Conservation (phyloP, 345 rosid species). For the Eucalyptus sideroxylon region DNA sequence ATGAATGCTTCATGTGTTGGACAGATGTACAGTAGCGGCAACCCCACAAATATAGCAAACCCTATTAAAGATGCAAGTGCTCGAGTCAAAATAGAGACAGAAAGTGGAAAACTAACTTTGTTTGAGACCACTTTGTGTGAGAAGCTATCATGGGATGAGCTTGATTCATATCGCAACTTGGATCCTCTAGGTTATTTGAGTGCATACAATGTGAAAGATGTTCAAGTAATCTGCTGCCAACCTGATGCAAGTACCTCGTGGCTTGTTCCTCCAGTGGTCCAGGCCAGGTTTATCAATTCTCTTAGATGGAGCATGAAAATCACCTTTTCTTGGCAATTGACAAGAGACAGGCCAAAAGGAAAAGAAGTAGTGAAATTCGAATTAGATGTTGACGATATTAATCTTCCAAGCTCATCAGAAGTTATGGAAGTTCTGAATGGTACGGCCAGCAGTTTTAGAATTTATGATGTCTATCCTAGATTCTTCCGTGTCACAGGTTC, state of each 20-base stretch:
- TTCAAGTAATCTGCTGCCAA: slow-evolving; percentile 42
- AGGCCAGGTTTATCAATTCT: slow-evolving; percentile 16
- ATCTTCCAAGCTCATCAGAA: slow-evolving; percentile 21
- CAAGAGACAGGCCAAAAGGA: slow-evolving; percentile 29
- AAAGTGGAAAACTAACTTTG: slow-evolving; percentile 22
- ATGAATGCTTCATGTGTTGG: background rate
- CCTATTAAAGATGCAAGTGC: slow-evolving; percentile 33
- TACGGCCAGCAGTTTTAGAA: slow-evolving; percentile 10
- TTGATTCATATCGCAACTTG: slow-evolving; percentile 1
- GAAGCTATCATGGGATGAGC: slow-evolving; percentile 20
- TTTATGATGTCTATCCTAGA: slow-evolving; percentile 28
- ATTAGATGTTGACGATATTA: slow-evolving; percentile 6
- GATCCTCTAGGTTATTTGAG: slow-evolving; percentile 22
- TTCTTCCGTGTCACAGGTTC: slow-evolving; percentile 39
- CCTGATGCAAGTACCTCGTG: slow-evolving; percentile 30
- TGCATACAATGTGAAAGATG: slow-evolving; percentile 20
- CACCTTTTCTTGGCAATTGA: slow-evolving; percentile 24
- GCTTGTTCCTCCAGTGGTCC: slow-evolving; percentile 35
- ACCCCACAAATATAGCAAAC: slow-evolving; percentile 40
- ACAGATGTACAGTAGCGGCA: slow-evolving; percentile 42
- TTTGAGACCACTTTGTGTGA: slow-evolving; percentile 29
- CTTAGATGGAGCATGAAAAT: slow-evolving; percentile 18
- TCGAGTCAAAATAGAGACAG: slow-evolving; percentile 22
- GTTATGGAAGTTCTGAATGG: slow-evolving; percentile 32
- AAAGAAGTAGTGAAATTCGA: slow-evolving; percentile 32